Percentiles rank a stretch among this genome's conserved stretches.
phyloP scores from a whole-genome alignment of 768 basidiomycete species.

The Tulasnella sp. region DNA sequence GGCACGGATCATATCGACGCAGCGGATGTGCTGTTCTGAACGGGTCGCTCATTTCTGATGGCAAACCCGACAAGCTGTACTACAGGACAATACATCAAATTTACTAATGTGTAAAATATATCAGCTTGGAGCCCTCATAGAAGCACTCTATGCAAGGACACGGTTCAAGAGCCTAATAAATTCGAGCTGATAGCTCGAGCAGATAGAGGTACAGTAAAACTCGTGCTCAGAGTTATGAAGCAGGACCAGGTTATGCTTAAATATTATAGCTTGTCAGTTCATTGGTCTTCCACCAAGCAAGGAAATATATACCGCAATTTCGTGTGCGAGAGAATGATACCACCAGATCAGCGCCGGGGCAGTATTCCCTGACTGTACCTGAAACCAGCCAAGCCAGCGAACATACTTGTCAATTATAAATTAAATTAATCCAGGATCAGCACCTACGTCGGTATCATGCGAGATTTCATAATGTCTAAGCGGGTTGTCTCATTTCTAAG shows the following conservation, averaged over 20 bases:
- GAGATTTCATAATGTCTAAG: conserved; percentile 74
- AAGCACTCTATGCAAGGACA: neutral
- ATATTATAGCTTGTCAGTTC: neutral
- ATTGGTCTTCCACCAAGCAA: neutral
- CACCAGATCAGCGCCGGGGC: conserved; percentile 79
- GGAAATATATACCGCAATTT: conserved; percentile 59
- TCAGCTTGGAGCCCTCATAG: neutral
- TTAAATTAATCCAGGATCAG: neutral
- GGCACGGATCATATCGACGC: no score
- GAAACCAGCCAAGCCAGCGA: conserved; percentile 36
- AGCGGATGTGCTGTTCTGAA: no score
- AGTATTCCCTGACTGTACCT: conserved; percentile 58
- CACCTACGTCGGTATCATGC: conserved; percentile 62
- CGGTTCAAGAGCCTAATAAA: conserved; percentile 40
- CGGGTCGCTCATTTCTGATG: no score
- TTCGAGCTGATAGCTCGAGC: conserved; percentile 56
- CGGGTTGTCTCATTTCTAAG: neutral
- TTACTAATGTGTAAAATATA: neutral
- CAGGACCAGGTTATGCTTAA: conserved; percentile 75
- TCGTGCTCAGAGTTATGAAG: conserved; percentile 63
- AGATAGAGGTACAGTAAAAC: conserved; percentile 91
- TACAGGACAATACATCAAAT: neutral
- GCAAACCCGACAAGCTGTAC: no score
- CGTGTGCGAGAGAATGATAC: conserved; percentile 93
- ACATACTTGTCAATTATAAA: neutral